Evolutionary conservation across 2,329 filamentous ascomycete genomes (phyloP).

Genomic region (Calonectria pauciramosa): DNA sequence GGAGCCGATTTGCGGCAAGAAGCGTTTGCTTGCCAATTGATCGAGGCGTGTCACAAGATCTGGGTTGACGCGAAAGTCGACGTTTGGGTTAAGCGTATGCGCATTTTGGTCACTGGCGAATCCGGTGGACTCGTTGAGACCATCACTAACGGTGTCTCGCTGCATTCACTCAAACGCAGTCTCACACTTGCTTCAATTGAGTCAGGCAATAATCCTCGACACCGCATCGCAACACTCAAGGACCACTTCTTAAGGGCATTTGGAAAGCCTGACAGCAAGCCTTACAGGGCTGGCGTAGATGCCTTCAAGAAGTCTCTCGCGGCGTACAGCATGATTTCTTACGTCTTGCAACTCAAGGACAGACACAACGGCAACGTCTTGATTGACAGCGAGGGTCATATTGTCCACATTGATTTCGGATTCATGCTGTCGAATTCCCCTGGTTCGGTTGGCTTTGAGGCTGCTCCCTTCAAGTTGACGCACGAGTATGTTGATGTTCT

Average conservation of each 20-base stretch:
- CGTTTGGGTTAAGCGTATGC: slow-evolving; percentile 93
- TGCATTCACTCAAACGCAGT: slow-evolving; percentile 87
- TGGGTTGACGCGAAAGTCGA: slow-evolving; percentile 81
- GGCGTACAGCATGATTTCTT: slow-evolving; percentile 88
- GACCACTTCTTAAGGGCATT: slow-evolving; percentile 89
- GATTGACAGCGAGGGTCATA: slow-evolving; percentile 87
- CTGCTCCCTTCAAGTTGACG: slow-evolving; percentile 88
- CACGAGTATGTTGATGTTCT: slow-evolving; percentile 89
- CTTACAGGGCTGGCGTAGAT: slow-evolving; percentile 79
- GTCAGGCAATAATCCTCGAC: slow-evolving; percentile 78
- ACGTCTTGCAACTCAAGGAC: slow-evolving; percentile 87
- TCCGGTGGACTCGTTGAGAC: slow-evolving; percentile 89
- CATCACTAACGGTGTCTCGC: slow-evolving; percentile 89
- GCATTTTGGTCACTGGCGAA: slow-evolving; percentile 87
- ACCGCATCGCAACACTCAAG: slow-evolving; percentile 83
- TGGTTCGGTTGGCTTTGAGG: slow-evolving; percentile 87
- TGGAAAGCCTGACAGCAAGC: slow-evolving; percentile 76
- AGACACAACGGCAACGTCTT: slow-evolving; percentile 89
- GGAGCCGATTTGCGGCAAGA: slow-evolving; percentile 87
- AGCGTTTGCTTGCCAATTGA: slow-evolving; percentile 88
- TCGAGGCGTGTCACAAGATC: slow-evolving; percentile 84
- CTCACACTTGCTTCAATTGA: slow-evolving; percentile 82
- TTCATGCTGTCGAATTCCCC: slow-evolving; percentile 93
- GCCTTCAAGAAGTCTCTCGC: slow-evolving; percentile 87
- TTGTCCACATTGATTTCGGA: slow-evolving; percentile 90